Conservation (phyloP, 805 yeast genomes). For the Starmerella stellata region DNA sequence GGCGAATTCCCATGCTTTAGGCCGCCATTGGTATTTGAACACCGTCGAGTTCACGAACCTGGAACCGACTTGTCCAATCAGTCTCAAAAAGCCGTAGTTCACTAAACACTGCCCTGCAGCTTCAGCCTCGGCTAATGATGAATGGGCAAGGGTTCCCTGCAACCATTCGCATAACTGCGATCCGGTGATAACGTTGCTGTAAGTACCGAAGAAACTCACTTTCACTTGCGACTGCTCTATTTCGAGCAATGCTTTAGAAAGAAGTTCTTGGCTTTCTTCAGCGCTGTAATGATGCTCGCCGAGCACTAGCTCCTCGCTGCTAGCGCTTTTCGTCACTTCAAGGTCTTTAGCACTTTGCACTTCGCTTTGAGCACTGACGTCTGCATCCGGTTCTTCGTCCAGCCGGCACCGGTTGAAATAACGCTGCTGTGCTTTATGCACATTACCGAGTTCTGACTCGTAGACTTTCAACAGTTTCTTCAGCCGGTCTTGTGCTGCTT, state of each 20-base stretch:
- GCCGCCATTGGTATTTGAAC: constrained; percentile 67
- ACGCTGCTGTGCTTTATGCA: constrained; percentile 38
- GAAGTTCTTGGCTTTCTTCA: constrained; percentile 28
- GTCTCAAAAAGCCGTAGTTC: constrained; percentile 38
- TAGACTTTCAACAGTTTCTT: constrained; percentile 35
- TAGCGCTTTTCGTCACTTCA: neutral
- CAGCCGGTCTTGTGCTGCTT: constrained; percentile 39
- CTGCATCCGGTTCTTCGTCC: constrained; percentile 35
- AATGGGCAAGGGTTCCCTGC: constrained; percentile 29
- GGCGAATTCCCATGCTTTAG: constrained; percentile 42
- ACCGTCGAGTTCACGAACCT: constrained; percentile 58
- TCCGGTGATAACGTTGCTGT: constrained; percentile 45
- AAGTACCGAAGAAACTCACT: constrained; percentile 53
- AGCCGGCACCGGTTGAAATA: constrained; percentile 64
- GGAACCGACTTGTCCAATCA: constrained; percentile 43
- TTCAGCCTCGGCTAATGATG: constrained; percentile 43
- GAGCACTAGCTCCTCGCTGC: constrained; percentile 17
- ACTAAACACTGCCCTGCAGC: constrained; percentile 55
- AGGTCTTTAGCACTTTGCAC: neutral
- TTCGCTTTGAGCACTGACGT: neutral
- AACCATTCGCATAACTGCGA: constrained; percentile 44
- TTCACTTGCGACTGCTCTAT: constrained; percentile 39
- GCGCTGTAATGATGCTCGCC: constrained; percentile 23
- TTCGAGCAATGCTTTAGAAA: constrained; percentile 29
- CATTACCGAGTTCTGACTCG: constrained; percentile 33